A percentile compares a stretch with the other conserved stretches of the same genome.
Conservation (phyloP, 352 stramenopile genomes). For the Pythium pyrilobum region DNA sequence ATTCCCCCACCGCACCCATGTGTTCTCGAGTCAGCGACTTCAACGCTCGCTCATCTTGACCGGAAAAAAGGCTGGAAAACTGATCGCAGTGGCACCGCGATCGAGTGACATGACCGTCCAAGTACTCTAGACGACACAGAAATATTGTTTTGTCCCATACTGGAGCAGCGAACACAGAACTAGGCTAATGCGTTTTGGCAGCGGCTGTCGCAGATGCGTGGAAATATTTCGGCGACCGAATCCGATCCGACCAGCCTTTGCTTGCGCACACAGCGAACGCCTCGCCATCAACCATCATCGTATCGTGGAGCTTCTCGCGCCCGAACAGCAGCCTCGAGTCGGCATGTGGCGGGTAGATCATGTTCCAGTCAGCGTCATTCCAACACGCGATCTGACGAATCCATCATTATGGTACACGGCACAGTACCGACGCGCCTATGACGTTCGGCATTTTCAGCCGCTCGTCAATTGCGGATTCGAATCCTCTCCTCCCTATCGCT, state of each 20-base stretch:
- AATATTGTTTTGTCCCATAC: slow-evolving; percentile 6
- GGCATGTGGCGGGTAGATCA: too few species aligned
- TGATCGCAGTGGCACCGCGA: neutral
- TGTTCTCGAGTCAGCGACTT: slow-evolving; percentile 9
- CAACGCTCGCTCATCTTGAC: slow-evolving; percentile 2
- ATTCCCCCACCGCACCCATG: neutral
- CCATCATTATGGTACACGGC: too few species aligned
- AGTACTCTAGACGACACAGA: slow-evolving; percentile 3
- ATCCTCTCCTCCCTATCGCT: slow-evolving; percentile 2
- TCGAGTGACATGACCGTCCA: neutral
- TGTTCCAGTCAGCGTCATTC: too few species aligned
- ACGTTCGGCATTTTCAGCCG: neutral
- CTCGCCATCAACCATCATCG: too few species aligned
- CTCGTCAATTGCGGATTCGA: slow-evolving; percentile 11
- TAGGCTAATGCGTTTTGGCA: too few species aligned
- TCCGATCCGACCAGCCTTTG: too few species aligned
- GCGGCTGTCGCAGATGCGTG: too few species aligned
- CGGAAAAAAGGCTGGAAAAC: neutral
- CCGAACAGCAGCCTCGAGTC: too few species aligned
- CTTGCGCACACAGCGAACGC: too few species aligned
- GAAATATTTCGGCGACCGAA: too few species aligned
- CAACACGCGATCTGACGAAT: too few species aligned
- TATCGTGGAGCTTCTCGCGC: too few species aligned
- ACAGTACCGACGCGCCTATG: neutral
- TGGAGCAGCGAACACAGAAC: neutral